These are phyloP conservation scores for Rhodotorula sp. DNA, from an alignment of 1,284 basidiomycete species.

Conservation along the genomic window DNA sequence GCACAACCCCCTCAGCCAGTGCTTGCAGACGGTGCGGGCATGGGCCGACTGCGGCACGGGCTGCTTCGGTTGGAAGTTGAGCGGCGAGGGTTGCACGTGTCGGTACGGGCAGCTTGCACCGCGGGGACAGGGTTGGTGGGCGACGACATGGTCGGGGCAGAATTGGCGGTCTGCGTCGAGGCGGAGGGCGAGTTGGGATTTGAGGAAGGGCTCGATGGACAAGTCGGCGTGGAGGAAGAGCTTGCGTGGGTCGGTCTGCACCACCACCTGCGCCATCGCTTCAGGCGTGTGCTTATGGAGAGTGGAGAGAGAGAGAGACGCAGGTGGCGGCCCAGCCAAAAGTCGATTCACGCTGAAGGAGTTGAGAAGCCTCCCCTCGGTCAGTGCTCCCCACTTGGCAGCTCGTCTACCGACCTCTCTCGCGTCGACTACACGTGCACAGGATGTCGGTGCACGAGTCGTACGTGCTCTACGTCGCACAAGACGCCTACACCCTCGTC, in stretches of 20 bases:
- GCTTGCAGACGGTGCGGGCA: constrained; percentile 88
- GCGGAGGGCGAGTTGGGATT: constrained; percentile 78
- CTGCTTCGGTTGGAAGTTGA: constrained; percentile 83
- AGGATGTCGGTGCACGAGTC: constrained; percentile 22
- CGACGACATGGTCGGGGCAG: constrained; percentile 73
- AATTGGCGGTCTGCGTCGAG: constrained; percentile 94
- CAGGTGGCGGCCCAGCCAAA: not conserved
- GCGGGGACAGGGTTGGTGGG: constrained; percentile 74
- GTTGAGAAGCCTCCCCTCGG: not conserved
- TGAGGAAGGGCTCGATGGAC: constrained; percentile 76
- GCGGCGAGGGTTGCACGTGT: constrained; percentile 74
- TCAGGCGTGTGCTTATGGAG: too few relatives aligned
- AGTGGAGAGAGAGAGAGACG: not conserved
- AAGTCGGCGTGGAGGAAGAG: constrained; percentile 94
- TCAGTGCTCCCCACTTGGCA: not conserved
- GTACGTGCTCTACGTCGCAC: constrained; percentile 35
- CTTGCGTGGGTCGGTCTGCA: constrained; percentile 51
- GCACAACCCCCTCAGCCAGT: constrained; percentile 96
- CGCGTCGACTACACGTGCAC: not conserved
- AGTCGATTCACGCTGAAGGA: too few relatives aligned
- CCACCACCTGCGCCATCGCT: constrained; percentile 10
- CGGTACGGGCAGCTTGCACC: constrained; percentile 84
- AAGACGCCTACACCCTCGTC: constrained; percentile 41
- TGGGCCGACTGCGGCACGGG: constrained; percentile 69
- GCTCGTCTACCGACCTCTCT: not conserved